Evolutionary conservation across 208 protist genomes (phyloP), one percentile per base, ranked within the genome.

Genomic region (Wallacemonas sp.): DNA sequence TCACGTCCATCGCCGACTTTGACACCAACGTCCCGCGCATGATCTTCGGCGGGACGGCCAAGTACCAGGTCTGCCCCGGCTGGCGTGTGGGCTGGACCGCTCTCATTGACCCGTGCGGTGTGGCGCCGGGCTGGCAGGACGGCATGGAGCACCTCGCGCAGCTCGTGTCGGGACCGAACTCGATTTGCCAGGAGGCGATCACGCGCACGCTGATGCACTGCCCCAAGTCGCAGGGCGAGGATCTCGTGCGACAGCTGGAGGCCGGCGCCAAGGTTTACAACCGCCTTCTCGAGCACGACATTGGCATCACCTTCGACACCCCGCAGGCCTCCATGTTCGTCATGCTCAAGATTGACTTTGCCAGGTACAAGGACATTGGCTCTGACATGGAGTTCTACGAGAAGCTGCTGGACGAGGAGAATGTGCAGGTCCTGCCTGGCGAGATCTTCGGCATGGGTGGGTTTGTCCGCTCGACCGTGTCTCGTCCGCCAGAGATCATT

Each of bases 81-180:
- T 98, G 93, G 93, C 87, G 97, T 38, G 54, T 97, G 25, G 94
- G 95, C 29, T 98, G 94, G 93, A 65, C 91, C 23, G 18, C 87
- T 2, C 76, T 97, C 11, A 67, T 97, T 31, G 93, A 98, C 39
- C 78, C 44, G 52, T 67, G 65, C 20, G 63, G 74, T 14, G 64
- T 74, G n/a, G 76, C 70, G 29, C 38, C 33, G 11, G 66, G 67
- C 22, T 87, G 73, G 66, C 33, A 59, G 49, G 36, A 73, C 2
- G 87, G 84, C 50, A 79, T 97, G 50, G 33, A 70, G 49, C 63
- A 52, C 3, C 68, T 95, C 22, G 68, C 83, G 8, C 79, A 82
- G 70, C 61, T 95, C n/a, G 84, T 97, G 65, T 76, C 92, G n/a
- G 95, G 94, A 3, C 70, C 93, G 18, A 97, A 94, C 71, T 86